A percentile compares a stretch with the other conserved stretches of the same genome.
Evolutionary conservation across 495 filamentous ascomycete species (phyloP).

Genomic region (Penicillium arizonense): DNA sequence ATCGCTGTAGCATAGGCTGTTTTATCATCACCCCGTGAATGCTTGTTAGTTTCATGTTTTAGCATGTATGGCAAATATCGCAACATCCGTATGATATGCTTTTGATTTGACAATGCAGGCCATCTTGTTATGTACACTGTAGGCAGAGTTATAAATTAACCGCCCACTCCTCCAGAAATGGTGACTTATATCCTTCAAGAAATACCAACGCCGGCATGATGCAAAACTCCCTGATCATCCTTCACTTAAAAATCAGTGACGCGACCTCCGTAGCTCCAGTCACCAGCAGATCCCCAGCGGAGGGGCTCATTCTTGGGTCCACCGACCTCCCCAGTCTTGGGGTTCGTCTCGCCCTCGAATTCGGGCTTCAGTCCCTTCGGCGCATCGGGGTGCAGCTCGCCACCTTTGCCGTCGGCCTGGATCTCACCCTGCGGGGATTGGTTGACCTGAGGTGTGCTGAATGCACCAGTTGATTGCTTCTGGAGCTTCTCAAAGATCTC

Average conservation of each 20-base stretch:
- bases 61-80: not conserved
- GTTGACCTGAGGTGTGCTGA: constrained; percentile 58
- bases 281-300: constrained; percentile 75
- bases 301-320: constrained; percentile 98
- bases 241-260: constrained; percentile 82
- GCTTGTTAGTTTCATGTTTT: not conserved
- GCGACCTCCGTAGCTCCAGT: constrained; percentile 95
- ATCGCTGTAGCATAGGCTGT: not conserved
- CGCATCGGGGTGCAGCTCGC: constrained; percentile 69
- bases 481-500: constrained; percentile 91
- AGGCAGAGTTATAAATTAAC: not conserved
- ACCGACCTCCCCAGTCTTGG: constrained; percentile 92
- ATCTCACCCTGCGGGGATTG: constrained; percentile 33
- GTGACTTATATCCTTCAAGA: not conserved
- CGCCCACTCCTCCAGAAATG: not conserved
- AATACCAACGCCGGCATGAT: constrained; percentile 23
- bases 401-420: constrained; percentile 51
- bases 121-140: constrained; percentile 1
- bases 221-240: constrained; percentile 2
- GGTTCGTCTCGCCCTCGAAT: constrained; percentile 91
- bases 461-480: constrained; percentile 65
- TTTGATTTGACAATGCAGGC: not conserved
- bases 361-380: constrained; percentile 77
- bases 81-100: not conserved
- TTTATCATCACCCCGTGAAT: not conserved